phyloP scores from a whole-genome alignment of 1,284 basidiomycete genomes.

The Pholiota adiposa region DNA sequence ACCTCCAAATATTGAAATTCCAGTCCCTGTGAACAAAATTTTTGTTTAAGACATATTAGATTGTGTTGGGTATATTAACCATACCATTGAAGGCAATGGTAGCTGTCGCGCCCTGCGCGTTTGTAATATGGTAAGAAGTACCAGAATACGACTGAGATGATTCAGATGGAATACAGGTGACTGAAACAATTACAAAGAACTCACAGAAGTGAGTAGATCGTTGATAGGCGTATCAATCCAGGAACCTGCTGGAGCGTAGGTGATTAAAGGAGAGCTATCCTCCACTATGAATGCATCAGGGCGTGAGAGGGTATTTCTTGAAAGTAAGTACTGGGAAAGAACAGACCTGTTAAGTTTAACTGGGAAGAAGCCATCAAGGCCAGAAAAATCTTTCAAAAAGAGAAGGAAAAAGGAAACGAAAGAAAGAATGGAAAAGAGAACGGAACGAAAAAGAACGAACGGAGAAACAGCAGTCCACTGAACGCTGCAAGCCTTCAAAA shows the following conservation, averaged over 20 bases:
- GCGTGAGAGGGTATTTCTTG: not conserved
- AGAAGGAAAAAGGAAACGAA: slow-evolving; percentile 22
- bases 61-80: slow-evolving; percentile 10
- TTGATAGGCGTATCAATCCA: slow-evolving; percentile 45
- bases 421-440: slow-evolving; percentile 15
- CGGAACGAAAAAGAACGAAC: slow-evolving; percentile 12
- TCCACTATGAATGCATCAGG: slow-evolving; percentile 36
- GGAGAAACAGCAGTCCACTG: slow-evolving; percentile 6
- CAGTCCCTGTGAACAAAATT: slow-evolving; percentile 53
- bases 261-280: slow-evolving; percentile 50
- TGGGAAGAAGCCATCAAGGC: slow-evolving; percentile 50
- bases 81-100: slow-evolving; percentile 47
- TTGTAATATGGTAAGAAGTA: slow-evolving; percentile 42
- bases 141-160: slow-evolving; percentile 42
- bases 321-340: not conserved
- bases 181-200: slow-evolving; percentile 17
- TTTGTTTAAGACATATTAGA: no score
- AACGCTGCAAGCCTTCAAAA: not conserved
- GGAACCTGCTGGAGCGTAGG: slow-evolving; percentile 45
- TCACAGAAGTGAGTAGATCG: slow-evolving; percentile 40
- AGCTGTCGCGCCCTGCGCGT: slow-evolving; percentile 43
- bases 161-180: not conserved
- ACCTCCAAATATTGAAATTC: slow-evolving; percentile 54
- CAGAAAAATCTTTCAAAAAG: slow-evolving; percentile 23
- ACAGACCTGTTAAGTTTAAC: slow-evolving; percentile 41